Conservation (phyloP, 1,139 yeast species). For the Eremothecium gossypii region DNA sequence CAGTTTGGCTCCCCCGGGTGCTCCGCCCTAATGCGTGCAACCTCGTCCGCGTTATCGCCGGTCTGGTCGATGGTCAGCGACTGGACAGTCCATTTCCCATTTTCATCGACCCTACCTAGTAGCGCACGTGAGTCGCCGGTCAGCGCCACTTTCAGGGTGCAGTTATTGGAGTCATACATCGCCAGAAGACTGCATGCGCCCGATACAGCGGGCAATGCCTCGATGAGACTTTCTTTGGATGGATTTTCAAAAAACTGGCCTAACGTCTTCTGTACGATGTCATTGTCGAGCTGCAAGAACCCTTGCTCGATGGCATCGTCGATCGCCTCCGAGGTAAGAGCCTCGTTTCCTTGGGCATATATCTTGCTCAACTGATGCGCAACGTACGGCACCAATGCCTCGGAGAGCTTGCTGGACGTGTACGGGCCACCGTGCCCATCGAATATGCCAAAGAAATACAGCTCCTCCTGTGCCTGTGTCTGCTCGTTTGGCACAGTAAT, state of each 20-base stretch:
- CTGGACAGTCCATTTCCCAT: conserved; percentile 75
- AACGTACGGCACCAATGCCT: conserved; percentile 65
- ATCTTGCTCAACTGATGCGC: conserved; percentile 67
- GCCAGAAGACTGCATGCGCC: conserved; percentile 91
- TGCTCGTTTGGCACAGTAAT: conserved; percentile 63
- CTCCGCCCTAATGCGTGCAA: conserved; percentile 69
- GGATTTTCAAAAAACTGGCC: conserved; percentile 58
- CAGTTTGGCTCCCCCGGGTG: conserved; percentile 88
- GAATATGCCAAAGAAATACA: conserved; percentile 92
- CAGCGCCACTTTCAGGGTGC: conserved; percentile 76
- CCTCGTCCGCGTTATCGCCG: conserved; percentile 85
- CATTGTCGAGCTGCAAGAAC: conserved; percentile 74
- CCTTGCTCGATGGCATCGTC: conserved; percentile 79
- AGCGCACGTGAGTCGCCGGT: conserved; percentile 96
- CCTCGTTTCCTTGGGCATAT: conserved; percentile 22
- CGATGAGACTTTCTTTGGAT: conserved; percentile 40
- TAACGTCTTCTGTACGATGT: conserved; percentile 70
- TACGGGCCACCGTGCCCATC: conserved; percentile 99
- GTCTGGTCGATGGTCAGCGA: conserved; percentile 90
- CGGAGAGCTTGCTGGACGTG: conserved; percentile 76
- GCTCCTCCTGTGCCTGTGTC: conserved; percentile 54
- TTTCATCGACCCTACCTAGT: conserved; percentile 58
- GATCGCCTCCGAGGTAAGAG: conserved; percentile 38
- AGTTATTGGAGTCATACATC: conserved; percentile 70
- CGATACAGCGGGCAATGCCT: conserved; percentile 85